phyloP scores from a whole-genome alignment of 305 asterid genomes.

The Plantago coronopus region DNA sequence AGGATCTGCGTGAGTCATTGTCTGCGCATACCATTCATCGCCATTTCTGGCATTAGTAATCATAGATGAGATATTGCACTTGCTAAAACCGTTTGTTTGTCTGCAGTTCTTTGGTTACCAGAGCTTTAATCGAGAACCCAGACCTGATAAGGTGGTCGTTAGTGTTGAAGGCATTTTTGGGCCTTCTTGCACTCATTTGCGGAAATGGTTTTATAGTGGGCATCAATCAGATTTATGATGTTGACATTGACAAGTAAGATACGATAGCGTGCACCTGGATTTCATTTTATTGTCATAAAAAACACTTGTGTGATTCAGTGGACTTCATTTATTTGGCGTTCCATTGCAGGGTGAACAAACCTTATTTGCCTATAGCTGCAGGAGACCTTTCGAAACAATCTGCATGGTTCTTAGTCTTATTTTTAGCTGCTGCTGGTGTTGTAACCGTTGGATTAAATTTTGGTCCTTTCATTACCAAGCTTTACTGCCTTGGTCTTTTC shows the following conservation, averaged over 20 bases:
- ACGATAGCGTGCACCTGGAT: neutral
- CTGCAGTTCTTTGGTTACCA: slow-evolving; percentile 75
- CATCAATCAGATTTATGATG: slow-evolving; percentile 93
- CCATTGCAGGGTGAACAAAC: slow-evolving; percentile 87
- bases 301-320: neutral
- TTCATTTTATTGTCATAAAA: neutral
- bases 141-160: slow-evolving; percentile 85
- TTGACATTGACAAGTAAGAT: slow-evolving; percentile 96
- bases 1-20: slow-evolving; percentile 73
- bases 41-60: neutral
- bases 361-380: slow-evolving; percentile 96
- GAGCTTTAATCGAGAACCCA: slow-evolving; percentile 92
- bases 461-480: slow-evolving; percentile 84
- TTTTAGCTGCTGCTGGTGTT: slow-evolving; percentile 70
- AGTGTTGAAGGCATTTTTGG: slow-evolving; percentile 70
- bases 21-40: neutral
- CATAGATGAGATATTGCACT: neutral
- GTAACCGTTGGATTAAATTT: slow-evolving; percentile 68
- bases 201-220: slow-evolving; percentile 98
- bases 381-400: slow-evolving; percentile 87
- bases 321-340: slow-evolving; percentile 8
- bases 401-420: slow-evolving; percentile 81
- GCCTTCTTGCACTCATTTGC: slow-evolving; percentile 84
- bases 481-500: slow-evolving; percentile 88
- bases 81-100: slow-evolving; percentile 20